Conservation (phyloP, 1,284 basidiomycete genomes). For the Austroboletus niveus region DNA sequence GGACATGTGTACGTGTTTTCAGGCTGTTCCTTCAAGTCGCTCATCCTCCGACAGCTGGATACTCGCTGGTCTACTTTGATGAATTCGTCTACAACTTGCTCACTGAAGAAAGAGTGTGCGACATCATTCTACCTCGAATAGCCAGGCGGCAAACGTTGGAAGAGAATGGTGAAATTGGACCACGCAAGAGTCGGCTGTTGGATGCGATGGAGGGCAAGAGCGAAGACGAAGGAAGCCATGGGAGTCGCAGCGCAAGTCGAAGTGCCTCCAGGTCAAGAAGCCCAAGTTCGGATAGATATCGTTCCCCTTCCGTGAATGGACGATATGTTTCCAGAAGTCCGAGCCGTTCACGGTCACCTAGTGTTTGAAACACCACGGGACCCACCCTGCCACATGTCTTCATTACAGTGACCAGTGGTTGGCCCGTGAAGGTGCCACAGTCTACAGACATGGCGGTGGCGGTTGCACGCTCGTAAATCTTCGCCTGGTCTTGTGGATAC, state of each 20-base stretch:
- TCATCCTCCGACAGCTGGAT: slow-evolving; percentile 57
- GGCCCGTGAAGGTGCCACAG: no score
- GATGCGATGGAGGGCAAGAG: slow-evolving; percentile 77
- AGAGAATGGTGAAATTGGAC: slow-evolving; percentile 86
- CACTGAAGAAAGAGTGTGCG: slow-evolving; percentile 90
- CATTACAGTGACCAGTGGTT: no score
- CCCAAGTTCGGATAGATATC: slow-evolving; percentile 24
- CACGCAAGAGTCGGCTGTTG: slow-evolving; percentile 76
- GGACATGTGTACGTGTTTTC: slow-evolving; percentile 62
- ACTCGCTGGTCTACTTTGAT: slow-evolving; percentile 85
- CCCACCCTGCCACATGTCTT: no score
- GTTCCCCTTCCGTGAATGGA: slow-evolving; percentile 45
- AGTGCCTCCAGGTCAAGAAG: slow-evolving; percentile 32
- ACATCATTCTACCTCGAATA: slow-evolving; percentile 92
- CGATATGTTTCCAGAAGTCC: slow-evolving; percentile 64
- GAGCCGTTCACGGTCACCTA: slow-evolving; percentile 36
- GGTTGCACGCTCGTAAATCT: no score
- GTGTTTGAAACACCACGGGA: no score
- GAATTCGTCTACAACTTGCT: slow-evolving; percentile 89
- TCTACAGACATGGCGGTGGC: no score
- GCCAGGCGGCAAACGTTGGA: slow-evolving; percentile 86
- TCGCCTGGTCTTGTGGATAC: no score
- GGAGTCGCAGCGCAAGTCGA: slow-evolving; percentile 31
- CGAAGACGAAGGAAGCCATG: slow-evolving; percentile 45
- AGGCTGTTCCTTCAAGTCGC: background rate